phyloP scores from a whole-genome alignment of 176 grass and related monocot species.

The Eremochloa ophiuroides region DNA sequence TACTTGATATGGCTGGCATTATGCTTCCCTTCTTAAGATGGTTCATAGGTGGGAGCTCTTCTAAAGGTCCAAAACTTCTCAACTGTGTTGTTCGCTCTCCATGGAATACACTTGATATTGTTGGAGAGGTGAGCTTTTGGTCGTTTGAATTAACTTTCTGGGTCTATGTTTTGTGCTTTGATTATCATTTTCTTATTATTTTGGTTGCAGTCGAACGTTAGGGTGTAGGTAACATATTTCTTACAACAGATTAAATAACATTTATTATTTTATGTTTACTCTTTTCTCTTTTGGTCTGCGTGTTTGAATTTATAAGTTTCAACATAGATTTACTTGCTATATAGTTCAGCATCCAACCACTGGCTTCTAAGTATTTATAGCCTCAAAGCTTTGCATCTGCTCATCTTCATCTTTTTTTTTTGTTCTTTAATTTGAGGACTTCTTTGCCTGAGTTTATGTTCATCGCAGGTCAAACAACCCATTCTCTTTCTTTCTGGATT shows the following conservation, averaged over 20 bases:
- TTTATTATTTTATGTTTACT: constrained; percentile 4
- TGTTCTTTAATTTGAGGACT: constrained; percentile 13
- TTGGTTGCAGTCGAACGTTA: neutral
- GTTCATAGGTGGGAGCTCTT: constrained; percentile 84
- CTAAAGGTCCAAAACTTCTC: constrained; percentile 86
- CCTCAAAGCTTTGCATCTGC: neutral
- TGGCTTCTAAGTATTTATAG: neutral
- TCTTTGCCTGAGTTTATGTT: neutral
- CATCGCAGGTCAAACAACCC: constrained; percentile 71
- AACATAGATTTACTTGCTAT: neutral
- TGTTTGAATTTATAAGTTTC: constrained; percentile 9
- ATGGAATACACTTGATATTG: constrained; percentile 89
- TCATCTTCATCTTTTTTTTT: neutral
- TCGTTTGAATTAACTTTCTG: constrained; percentile 4
- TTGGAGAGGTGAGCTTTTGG: constrained; percentile 54
- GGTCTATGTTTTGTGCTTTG: constrained; percentile 6
- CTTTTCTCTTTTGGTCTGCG: neutral
- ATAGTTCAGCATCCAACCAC: constrained; percentile 9
- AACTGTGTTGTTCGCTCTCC: constrained; percentile 93
- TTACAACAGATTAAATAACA: neutral
- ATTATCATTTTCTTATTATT: neutral
- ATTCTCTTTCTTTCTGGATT: constrained; percentile 96
- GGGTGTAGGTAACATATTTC: neutral
- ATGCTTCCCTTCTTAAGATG: constrained; percentile 94
- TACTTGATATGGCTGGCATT: constrained; percentile 94